Conservation (phyloP, 2,329 filamentous ascomycete species). For the Aspergillus sojae region DNA sequence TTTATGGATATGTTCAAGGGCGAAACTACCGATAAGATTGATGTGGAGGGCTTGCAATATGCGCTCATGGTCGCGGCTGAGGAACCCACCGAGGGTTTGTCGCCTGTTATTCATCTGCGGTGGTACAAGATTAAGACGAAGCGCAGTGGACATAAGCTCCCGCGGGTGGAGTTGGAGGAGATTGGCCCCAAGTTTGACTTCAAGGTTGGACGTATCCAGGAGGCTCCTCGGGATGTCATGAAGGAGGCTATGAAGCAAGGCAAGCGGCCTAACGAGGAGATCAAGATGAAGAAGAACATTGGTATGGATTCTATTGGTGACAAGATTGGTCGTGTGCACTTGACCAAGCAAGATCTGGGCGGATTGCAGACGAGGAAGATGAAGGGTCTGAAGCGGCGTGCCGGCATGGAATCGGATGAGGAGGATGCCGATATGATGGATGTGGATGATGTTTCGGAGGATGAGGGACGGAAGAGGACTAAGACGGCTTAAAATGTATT, state of each 20-base stretch:
- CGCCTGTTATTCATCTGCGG: slow-evolving; percentile 63
- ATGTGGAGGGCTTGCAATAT: slow-evolving; percentile 94
- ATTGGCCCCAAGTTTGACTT: slow-evolving; percentile 95
- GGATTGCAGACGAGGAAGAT: slow-evolving; percentile 96
- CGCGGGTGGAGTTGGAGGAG: slow-evolving; percentile 90
- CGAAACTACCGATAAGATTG: slow-evolving; percentile 76
- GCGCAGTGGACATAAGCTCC: slow-evolving; percentile 82
- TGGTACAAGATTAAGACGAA: slow-evolving; percentile 86
- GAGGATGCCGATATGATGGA: slow-evolving; percentile 54
- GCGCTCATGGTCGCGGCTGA: slow-evolving; percentile 79
- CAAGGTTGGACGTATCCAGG: slow-evolving; percentile 75
- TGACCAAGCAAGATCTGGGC: slow-evolving; percentile 85
- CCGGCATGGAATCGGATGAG: slow-evolving; percentile 62
- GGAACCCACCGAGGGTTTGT: slow-evolving; percentile 53
- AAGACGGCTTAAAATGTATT: slow-evolving; percentile 31
- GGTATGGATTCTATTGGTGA: slow-evolving; percentile 89
- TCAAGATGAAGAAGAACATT: slow-evolving; percentile 91
- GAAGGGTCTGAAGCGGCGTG: slow-evolving; percentile 91
- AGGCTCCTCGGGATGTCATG: slow-evolving; percentile 75
- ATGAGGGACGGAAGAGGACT: slow-evolving; percentile 38
- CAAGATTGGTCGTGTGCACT: slow-evolving; percentile 90
- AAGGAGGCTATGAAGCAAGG: slow-evolving; percentile 91
- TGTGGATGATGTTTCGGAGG: slow-evolving; percentile 42
- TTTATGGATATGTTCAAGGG: slow-evolving; percentile 91
- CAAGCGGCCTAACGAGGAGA: slow-evolving; percentile 60